Percentiles rank a stretch among this genome's conserved stretches.
Evolutionary conservation across 163 green algal species (phyloP).

Genomic region (Prototheca wickerhamii): DNA sequence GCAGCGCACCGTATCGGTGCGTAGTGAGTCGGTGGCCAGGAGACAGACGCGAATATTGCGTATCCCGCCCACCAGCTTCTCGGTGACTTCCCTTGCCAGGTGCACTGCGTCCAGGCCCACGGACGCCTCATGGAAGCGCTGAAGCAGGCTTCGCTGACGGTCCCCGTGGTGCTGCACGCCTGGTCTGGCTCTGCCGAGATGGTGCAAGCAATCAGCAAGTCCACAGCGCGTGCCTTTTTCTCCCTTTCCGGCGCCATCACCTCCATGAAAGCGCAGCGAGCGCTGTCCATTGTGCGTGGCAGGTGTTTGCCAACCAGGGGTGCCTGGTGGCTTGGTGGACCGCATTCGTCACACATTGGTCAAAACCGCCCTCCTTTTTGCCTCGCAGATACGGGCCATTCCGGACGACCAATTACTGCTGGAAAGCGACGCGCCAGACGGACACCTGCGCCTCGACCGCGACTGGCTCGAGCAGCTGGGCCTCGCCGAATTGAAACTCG

Average conservation of each 20-base stretch:
- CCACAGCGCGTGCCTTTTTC: constrained; percentile 27
- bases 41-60: background rate
- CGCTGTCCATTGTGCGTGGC: too few species aligned
- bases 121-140: constrained; percentile 25
- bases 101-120: constrained; percentile 43
- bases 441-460: background rate
- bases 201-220: constrained; percentile 8
- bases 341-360: too few species aligned
- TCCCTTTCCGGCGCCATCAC: constrained; percentile 36
- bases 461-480: background rate
- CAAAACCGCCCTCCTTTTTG: too few species aligned
- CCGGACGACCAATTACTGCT: constrained; percentile 35
- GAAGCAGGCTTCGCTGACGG: constrained; percentile 7
- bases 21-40: background rate
- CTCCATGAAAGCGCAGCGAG: too few species aligned
- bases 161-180: constrained; percentile 40
- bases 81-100: constrained; percentile 9
- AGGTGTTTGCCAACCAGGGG: too few species aligned
- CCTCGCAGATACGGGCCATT: constrained; percentile 12
- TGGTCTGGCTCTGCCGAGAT: constrained; percentile 37
- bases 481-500: too few species aligned
- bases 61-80: background rate
- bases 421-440: constrained; percentile 49
- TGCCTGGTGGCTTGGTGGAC: too few species aligned
- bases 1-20: constrained; percentile 33